Percentiles rank a stretch among this genome's conserved stretches.
These are phyloP conservation scores for Agrocybe pediades DNA, from an alignment of 768 basidiomycete species.

Conservation along the genomic window DNA sequence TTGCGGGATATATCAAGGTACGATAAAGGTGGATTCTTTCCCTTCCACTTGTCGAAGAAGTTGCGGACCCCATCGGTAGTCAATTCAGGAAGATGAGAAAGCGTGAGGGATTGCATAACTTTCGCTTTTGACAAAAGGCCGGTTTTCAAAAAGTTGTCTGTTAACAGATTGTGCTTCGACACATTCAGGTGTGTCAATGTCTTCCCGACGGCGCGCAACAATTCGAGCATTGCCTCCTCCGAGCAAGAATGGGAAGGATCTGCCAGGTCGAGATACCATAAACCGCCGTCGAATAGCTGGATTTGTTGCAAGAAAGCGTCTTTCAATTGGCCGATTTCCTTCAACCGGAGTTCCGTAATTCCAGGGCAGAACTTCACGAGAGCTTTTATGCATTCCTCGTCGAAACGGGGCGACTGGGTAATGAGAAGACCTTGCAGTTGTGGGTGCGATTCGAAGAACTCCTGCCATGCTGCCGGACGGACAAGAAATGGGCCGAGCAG, in stretches of 20 bases:
- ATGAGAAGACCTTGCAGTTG: constrained; percentile 74
- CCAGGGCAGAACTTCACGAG: constrained; percentile 55
- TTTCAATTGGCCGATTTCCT: constrained; percentile 72
- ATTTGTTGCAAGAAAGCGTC: constrained; percentile 66
- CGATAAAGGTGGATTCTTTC: constrained; percentile 47
- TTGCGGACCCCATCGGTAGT: constrained; percentile 69
- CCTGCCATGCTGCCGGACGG: constrained; percentile 68
- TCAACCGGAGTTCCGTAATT: constrained; percentile 74
- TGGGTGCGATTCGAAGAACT: constrained; percentile 69
- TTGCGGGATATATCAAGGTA: constrained; percentile 68
- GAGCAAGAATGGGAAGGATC: constrained; percentile 55
- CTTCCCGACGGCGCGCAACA: constrained; percentile 57
- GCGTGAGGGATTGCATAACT: constrained; percentile 49
- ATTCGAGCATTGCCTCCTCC: constrained; percentile 54
- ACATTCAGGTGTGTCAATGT: constrained; percentile 65
- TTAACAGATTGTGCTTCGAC: constrained; percentile 67
- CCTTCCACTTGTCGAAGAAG: constrained; percentile 65
- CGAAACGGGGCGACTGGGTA: constrained; percentile 85
- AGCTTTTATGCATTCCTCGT: constrained; percentile 60
- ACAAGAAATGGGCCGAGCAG: constrained; percentile 91
- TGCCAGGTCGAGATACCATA: constrained; percentile 67
- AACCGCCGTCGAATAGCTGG: constrained; percentile 40
- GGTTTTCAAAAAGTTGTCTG: constrained; percentile 56
- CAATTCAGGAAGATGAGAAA: constrained; percentile 60
- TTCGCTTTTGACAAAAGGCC: constrained; percentile 58